These are phyloP conservation scores for Geotrichum ghanense DNA, from an alignment of 805 yeast species.

Conservation along the genomic window DNA sequence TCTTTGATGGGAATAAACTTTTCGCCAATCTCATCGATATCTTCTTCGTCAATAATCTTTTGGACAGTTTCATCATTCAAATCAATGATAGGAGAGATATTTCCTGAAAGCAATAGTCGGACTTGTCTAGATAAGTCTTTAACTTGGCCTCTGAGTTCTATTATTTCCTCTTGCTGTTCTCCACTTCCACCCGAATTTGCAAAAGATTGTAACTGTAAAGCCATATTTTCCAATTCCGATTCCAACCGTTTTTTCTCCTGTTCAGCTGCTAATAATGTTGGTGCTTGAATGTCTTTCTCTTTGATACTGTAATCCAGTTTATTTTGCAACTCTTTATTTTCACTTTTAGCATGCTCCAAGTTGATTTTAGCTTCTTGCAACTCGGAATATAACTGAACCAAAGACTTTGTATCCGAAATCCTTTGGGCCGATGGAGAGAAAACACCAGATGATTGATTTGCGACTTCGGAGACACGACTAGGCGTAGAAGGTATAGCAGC, in stretches of 20 bases:
- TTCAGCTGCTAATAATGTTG: constrained; percentile 57
- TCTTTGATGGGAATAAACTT: constrained; percentile 61
- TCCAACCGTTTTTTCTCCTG: constrained; percentile 47
- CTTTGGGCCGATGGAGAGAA: constrained; percentile 50
- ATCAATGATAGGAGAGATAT: constrained; percentile 46
- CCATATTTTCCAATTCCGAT: constrained; percentile 41
- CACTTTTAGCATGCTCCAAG: constrained; percentile 57
- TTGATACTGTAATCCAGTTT: constrained; percentile 61
- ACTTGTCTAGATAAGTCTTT: constrained; percentile 74
- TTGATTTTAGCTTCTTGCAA: constrained; percentile 54
- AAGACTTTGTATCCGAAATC: constrained; percentile 31
- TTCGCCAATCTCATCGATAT: constrained; percentile 67
- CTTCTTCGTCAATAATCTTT: constrained; percentile 52
- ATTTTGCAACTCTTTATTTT: constrained; percentile 55
- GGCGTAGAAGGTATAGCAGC: constrained; percentile 11
- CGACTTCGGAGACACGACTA: constrained; percentile 7
- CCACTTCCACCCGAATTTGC: constrained; percentile 33
- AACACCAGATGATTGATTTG: constrained; percentile 1
- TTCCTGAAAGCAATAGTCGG: constrained; percentile 46
- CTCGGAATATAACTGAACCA: constrained; percentile 57
- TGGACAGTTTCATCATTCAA: constrained; percentile 38
- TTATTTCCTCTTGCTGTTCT: constrained; percentile 28
- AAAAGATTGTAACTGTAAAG: constrained; percentile 34
- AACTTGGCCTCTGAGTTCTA: constrained; percentile 43
- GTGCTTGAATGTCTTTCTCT: constrained; percentile 71